A percentile compares a stretch with the other conserved stretches of the same genome.
phyloP scores from a whole-genome alignment of 306 rosid species.

The Vigna angularis region DNA sequence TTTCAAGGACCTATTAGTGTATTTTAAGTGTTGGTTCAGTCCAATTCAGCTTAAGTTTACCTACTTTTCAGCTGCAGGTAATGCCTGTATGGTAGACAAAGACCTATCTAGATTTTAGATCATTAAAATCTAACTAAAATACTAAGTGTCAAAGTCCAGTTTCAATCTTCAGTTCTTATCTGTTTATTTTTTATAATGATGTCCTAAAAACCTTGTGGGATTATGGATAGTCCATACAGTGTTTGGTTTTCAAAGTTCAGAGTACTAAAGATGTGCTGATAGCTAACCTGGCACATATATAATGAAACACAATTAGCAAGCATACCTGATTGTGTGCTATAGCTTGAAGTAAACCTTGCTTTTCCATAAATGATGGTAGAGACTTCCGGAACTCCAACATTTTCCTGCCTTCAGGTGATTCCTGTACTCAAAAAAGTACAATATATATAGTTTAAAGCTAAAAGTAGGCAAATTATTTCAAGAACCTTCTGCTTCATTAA shows the following conservation, averaged over 20 bases:
- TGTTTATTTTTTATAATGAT: constrained; percentile 4
- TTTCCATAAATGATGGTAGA: constrained; percentile 87
- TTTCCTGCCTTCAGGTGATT: constrained; percentile 82
- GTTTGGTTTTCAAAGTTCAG: constrained; percentile 27
- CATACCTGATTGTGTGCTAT: constrained; percentile 84
- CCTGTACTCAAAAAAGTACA: constrained; percentile 52
- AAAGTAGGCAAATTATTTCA: constrained; percentile 32
- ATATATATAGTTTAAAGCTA: constrained; percentile 7
- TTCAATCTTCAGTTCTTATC: background rate
- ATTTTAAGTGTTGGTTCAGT: constrained; percentile 22
- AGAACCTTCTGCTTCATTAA: constrained; percentile 26
- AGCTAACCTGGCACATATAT: constrained; percentile 32
- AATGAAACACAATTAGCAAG: constrained; percentile 37
- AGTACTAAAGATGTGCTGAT: background rate
- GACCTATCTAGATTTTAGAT: constrained; percentile 26
- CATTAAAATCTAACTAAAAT: background rate
- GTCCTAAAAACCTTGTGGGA: constrained; percentile 22
- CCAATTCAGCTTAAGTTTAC: constrained; percentile 23
- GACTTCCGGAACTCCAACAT: constrained; percentile 80
- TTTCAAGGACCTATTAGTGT: background rate
- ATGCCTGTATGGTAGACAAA: constrained; percentile 3
- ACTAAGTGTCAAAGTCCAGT: background rate
- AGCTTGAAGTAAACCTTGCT: constrained; percentile 78
- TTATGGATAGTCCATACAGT: constrained; percentile 1
- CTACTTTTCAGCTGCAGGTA: constrained; percentile 11